A percentile compares a stretch with the other conserved stretches of the same genome.
Conservation (phyloP, 768 basidiomycete species). For the Brasilioporus rufonigricans region DNA sequence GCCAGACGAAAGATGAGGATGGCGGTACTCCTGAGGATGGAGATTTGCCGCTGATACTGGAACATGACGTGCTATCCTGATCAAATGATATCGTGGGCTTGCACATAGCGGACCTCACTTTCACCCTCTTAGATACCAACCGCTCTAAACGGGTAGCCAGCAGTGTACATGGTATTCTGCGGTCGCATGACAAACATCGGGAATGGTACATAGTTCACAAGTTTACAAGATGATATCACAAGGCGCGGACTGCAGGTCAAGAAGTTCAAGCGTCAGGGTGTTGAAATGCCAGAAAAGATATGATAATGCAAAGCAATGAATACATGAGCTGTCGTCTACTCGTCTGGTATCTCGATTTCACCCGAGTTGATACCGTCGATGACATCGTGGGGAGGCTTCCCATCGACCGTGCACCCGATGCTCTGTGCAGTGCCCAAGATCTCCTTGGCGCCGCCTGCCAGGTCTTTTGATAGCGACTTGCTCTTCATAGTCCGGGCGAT, state of each 20-base stretch:
- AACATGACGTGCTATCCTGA: background rate
- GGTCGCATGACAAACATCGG: background rate
- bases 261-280: background rate
- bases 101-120: background rate
- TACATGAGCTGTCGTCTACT: slow-evolving; percentile 48
- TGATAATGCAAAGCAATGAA: slow-evolving; percentile 14
- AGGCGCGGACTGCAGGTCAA: background rate
- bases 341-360: slow-evolving; percentile 82
- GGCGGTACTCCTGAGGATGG: slow-evolving; percentile 10
- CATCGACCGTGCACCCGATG: slow-evolving; percentile 95
- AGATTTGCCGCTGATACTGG: slow-evolving; percentile 14
- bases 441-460: slow-evolving; percentile 92
- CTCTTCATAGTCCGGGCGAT: slow-evolving; percentile 95
- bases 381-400: slow-evolving; percentile 87
- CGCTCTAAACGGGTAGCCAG: background rate
- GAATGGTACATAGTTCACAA: no score
- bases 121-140: background rate
- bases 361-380: slow-evolving; percentile 85
- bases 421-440: slow-evolving; percentile 97
- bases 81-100: background rate
- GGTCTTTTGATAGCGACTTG: slow-evolving; percentile 92
- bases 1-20: slow-evolving; percentile 10
- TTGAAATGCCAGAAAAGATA: slow-evolving; percentile 12
- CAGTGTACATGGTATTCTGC: background rate
- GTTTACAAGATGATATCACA: no score